phyloP scores from a whole-genome alignment of 1,139 yeast species.

The Lodderomyces margitis region DNA sequence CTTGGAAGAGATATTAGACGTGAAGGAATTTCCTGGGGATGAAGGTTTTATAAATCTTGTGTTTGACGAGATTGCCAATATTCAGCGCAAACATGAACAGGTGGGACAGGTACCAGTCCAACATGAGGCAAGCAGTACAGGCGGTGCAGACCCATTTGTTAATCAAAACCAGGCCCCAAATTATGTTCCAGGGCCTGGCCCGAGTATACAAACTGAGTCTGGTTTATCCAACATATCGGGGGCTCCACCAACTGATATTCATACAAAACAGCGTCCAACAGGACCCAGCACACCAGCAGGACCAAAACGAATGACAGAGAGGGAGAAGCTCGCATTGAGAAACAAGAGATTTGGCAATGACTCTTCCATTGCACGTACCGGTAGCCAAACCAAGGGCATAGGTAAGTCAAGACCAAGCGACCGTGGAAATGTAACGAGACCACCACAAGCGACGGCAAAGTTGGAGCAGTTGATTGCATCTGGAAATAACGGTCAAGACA shows the following conservation, averaged over 20 bases:
- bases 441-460: conserved; percentile 4
- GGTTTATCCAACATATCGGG: not conserved
- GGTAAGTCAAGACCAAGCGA: conserved; percentile 1
- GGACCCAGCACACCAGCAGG: conserved; percentile 18
- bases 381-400: conserved; percentile 11
- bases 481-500: conserved; percentile 8
- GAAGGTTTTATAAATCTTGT: conserved; percentile 49
- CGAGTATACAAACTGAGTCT: conserved; percentile 9
- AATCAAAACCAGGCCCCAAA: not conserved
- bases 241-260: not conserved
- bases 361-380: not conserved
- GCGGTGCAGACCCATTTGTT: too few species aligned
- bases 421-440: not conserved
- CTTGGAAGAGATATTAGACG: conserved; percentile 58
- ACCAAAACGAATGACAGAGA: conserved; percentile 18
- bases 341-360: conserved; percentile 14
- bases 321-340: conserved; percentile 15
- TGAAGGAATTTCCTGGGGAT: conserved; percentile 65
- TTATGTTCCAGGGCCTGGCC: not conserved
- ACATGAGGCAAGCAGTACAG: too few species aligned
- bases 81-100: conserved; percentile 3
- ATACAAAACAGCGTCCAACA: not conserved
- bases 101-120: not conserved
- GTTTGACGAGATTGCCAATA: conserved; percentile 49
- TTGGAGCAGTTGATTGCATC: conserved; percentile 4